A percentile compares a stretch with the other conserved stretches of the same genome.
Conservation (phyloP, 495 filamentous ascomycete genomes). For the Sordaria brevicollis region DNA sequence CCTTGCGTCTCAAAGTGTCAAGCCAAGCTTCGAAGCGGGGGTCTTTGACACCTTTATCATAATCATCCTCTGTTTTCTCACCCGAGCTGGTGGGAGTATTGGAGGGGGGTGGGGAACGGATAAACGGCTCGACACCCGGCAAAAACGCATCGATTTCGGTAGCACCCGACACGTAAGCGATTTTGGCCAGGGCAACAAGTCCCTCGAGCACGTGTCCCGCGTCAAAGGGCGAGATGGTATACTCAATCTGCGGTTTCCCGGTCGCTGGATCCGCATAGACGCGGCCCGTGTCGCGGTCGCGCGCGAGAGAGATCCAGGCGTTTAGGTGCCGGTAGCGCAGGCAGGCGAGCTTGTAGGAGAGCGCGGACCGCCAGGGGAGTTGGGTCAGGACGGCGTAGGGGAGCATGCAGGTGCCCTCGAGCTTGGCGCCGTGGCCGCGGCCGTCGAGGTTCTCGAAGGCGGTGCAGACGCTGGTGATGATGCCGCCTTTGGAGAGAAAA, state of each 20-base stretch:
- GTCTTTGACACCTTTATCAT: constrained; percentile 13
- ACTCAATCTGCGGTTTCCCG: constrained; percentile 53
- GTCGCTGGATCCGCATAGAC: constrained; percentile 65
- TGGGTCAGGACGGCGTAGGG: constrained; percentile 37
- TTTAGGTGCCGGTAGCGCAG: constrained; percentile 53
- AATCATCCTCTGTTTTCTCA: constrained; percentile 26
- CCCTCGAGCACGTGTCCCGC: constrained; percentile 57
- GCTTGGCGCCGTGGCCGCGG: constrained; percentile 72
- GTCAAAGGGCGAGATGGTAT: constrained; percentile 60
- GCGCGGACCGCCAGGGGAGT: constrained; percentile 51
- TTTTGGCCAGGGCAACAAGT: constrained; percentile 59
- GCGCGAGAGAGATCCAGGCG: constrained; percentile 56
- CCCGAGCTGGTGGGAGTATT: not conserved
- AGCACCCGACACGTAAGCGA: constrained; percentile 67
- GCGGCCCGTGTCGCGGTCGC: constrained; percentile 62
- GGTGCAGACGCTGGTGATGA: constrained; percentile 65
- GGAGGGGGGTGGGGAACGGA: constrained; percentile 35
- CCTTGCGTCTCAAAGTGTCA: constrained; percentile 37
- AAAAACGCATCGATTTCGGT: constrained; percentile 59
- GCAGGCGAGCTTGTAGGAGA: constrained; percentile 56
- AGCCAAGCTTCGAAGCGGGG: constrained; percentile 61
- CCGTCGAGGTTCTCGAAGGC: constrained; percentile 77
- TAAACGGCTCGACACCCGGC: constrained; percentile 53
- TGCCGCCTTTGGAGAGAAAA: constrained; percentile 28
- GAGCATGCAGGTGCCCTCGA: constrained; percentile 61